Evolutionary conservation across 257 asterid genomes (phyloP), one percentile per base, ranked within the genome.

Genomic region (Ophiorrhiza pumila): DNA sequence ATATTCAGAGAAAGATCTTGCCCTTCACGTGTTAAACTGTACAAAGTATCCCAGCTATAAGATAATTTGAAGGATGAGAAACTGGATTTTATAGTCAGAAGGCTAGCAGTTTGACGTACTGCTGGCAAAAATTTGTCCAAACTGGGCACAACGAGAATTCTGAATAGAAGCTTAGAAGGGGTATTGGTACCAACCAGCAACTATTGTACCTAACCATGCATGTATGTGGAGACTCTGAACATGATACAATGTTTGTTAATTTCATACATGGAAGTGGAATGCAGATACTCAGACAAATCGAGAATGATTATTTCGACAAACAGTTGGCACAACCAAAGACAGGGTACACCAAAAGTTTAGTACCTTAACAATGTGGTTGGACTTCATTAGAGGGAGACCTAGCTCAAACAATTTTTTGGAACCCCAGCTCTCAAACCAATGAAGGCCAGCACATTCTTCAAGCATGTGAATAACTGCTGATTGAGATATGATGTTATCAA

Each of bases 361-460:
- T 78, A 95, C 99, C 99, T 92, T 85, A 76, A 92, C 59, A 61
- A 95, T 83, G 73, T 69, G 82, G 80, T 60, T 76, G 53, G 91
- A 53, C 73, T 81, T 89, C 89, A 88, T 92, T 31, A 92, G 72
- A 13, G 99, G 99, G 69, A 95, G 97, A 13, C 96, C 98, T 14
- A 95, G 87, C 74, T 95, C 98, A 73, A n/a, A 87, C 6, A 95
- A 87, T 80, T 83, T 92, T 58, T 90, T 95, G 4, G 95, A 83
- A 61, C 99, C 98, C 98, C 96, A 95, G 85, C 98, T 87, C 80
- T 95, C 99, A 35, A 95, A 95, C 99, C 99, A 95, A 65, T 87
- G 98, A 78, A 92, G 96, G 31, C 96, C 99, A 12, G 94, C 90
- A 77, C 99, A 95, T 80, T 95, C 99, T 76, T 86, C 85, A 5